Conservation (phyloP, 2,329 filamentous ascomycete species). For the Pseudogymnoascus sp. region DNA sequence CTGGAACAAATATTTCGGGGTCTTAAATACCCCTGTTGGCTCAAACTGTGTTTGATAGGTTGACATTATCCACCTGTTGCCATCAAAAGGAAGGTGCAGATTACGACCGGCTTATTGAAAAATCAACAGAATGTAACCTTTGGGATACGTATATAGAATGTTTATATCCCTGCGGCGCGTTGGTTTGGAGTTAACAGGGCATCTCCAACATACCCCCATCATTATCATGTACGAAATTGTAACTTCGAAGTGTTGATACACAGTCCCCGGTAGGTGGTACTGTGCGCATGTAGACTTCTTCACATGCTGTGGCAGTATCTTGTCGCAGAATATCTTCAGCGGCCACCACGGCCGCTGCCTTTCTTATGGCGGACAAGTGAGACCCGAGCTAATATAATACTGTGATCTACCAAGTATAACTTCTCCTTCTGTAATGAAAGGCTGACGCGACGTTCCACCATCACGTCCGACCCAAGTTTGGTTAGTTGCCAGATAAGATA, state of each 20-base stretch:
- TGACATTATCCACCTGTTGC: neutral
- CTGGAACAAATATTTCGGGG: neutral
- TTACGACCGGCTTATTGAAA: neutral
- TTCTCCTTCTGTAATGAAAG: neutral
- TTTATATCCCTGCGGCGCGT: too few relatives aligned
- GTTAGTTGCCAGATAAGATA: neutral
- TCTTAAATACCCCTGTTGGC: neutral
- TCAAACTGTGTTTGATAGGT: neutral
- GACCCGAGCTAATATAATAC: neutral
- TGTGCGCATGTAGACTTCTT: neutral
- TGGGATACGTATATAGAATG: neutral
- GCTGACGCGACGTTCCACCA: neutral
- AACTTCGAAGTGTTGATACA: neutral
- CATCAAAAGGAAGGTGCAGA: neutral
- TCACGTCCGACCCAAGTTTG: neutral
- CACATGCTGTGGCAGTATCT: neutral
- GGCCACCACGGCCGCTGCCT: neutral
- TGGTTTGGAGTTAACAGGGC: neutral
- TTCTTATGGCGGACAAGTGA: neutral
- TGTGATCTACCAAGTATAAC: neutral
- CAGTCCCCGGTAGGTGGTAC: neutral
- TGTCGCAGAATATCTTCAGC: neutral
- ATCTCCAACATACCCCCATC: neutral
- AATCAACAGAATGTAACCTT: neutral
- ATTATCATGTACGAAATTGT: neutral